phyloP scores from a whole-genome alignment of 1,284 basidiomycete species.

The Gymnopus androsaceus region DNA sequence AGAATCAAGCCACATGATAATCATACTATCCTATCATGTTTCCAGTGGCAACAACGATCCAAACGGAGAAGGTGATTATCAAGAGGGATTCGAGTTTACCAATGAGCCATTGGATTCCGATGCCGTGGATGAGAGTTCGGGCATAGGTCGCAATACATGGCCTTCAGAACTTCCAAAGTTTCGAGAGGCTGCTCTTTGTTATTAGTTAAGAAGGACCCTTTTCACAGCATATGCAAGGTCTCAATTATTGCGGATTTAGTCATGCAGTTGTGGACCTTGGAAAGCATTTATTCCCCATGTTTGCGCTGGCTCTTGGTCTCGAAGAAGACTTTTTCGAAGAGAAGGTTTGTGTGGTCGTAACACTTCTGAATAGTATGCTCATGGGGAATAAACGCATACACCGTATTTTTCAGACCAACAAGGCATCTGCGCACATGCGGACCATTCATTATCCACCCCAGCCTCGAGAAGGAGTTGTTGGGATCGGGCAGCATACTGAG shows the following conservation, averaged over 20 bases:
- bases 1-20: too few relatives aligned
- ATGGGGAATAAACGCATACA: too few relatives aligned
- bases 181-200: slow-evolving; percentile 52
- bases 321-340: slow-evolving; percentile 79
- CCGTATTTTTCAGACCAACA: slow-evolving; percentile 56
- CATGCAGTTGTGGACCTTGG: slow-evolving; percentile 57
- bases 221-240: neutral
- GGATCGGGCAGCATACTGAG: slow-evolving; percentile 85
- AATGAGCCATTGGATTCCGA: slow-evolving; percentile 41
- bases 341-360: too few relatives aligned
- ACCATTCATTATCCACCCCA: slow-evolving; percentile 79
- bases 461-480: slow-evolving; percentile 64
- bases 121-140: slow-evolving; percentile 30
- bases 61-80: slow-evolving; percentile 68
- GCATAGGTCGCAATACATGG: slow-evolving; percentile 68
- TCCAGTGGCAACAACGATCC: slow-evolving; percentile 67
- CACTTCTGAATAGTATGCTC: too few relatives aligned
- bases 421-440: slow-evolving; percentile 76
- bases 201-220: slow-evolving; percentile 50
- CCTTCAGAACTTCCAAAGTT: slow-evolving; percentile 55
- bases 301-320: slow-evolving; percentile 80
- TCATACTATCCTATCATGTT: too few relatives aligned
- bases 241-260: slow-evolving; percentile 25
- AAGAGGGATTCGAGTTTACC: slow-evolving; percentile 84
- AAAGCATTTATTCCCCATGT: slow-evolving; percentile 75